Evolutionary conservation across 495 filamentous ascomycete genomes (phyloP).

Genomic region (Xylaria scruposa): DNA sequence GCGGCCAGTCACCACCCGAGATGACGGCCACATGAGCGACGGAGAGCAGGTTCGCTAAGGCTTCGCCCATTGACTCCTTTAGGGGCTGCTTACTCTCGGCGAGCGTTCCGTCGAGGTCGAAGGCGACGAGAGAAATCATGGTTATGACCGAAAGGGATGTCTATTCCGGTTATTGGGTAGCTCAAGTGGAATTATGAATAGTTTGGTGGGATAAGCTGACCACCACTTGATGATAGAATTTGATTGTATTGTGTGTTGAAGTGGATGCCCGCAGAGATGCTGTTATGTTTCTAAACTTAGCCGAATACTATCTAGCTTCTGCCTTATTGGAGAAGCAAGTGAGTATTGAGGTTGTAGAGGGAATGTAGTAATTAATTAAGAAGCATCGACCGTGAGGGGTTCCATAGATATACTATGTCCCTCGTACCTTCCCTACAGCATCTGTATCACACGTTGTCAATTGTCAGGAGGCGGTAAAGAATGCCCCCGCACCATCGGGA

Average conservation of each 20-base stretch:
- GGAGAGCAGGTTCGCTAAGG: conserved; percentile 23
- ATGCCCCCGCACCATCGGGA: too few relatives aligned
- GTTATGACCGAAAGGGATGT: neutral
- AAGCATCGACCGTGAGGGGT: too few relatives aligned
- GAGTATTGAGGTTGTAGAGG: too few relatives aligned
- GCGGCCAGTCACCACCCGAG: conserved; percentile 29
- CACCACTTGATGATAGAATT: neutral
- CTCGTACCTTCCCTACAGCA: too few relatives aligned
- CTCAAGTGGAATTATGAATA: neutral
- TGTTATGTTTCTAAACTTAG: neutral
- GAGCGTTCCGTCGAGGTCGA: conserved; percentile 30
- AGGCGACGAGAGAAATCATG: conserved; percentile 27
- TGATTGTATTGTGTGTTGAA: neutral
- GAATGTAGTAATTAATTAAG: too few relatives aligned
- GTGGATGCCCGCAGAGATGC: neutral
- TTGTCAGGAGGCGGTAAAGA: too few relatives aligned
- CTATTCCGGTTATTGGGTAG: neutral
- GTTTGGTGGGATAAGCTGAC: neutral
- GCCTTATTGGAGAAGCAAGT: too few relatives aligned
- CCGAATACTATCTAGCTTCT: too few relatives aligned
- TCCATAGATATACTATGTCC: too few relatives aligned
- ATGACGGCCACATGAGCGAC: conserved; percentile 29
- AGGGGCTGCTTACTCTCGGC: conserved; percentile 26
- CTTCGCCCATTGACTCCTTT: conserved; percentile 25
- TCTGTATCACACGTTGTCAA: too few relatives aligned